Evolutionary conservation across 805 yeast species (phyloP).

Genomic region (Kluyveromyces wickerhamii): DNA sequence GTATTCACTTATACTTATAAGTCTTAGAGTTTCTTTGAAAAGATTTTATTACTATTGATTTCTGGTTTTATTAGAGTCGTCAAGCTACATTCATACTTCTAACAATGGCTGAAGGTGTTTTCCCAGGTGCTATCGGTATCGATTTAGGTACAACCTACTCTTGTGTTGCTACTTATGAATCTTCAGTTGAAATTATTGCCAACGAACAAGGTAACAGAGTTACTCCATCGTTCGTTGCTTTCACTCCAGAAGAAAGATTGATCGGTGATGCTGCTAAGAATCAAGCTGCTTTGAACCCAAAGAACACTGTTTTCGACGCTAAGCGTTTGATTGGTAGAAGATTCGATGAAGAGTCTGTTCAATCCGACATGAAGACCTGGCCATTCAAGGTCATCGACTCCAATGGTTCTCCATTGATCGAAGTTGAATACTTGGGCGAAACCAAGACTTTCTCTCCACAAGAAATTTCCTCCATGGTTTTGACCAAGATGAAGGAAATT

Average conservation of each 20-base stretch:
- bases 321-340: conserved; percentile 77
- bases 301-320: conserved; percentile 74
- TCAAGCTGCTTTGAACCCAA: conserved; percentile 75
- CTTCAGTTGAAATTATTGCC: conserved; percentile 72
- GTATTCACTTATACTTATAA: neutral
- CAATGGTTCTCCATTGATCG: conserved; percentile 59
- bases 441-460: conserved; percentile 64
- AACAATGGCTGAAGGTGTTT: conserved; percentile 94
- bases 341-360: conserved; percentile 67
- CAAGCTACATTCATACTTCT: conserved; percentile 14
- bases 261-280: conserved; percentile 81
- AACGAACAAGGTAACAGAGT: conserved; percentile 84
- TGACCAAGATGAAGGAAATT: conserved; percentile 75
- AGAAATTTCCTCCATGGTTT: conserved; percentile 69
- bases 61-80: conserved; percentile 7
- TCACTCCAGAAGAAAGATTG: conserved; percentile 70
- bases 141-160: conserved; percentile 87
- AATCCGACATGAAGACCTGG: conserved; percentile 88
- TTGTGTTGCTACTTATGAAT: conserved; percentile 73
- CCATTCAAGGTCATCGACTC: conserved; percentile 65
- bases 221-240: conserved; percentile 75
- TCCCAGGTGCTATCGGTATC: conserved; percentile 99
- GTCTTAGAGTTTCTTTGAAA: conserved; percentile 1
- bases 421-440: conserved; percentile 64
- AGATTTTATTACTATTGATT: neutral